A percentile compares a stretch with the other conserved stretches of the same genome.
Evolutionary conservation across 768 basidiomycete genomes (phyloP).

Genomic region (Gloeostereum incarnatum): DNA sequence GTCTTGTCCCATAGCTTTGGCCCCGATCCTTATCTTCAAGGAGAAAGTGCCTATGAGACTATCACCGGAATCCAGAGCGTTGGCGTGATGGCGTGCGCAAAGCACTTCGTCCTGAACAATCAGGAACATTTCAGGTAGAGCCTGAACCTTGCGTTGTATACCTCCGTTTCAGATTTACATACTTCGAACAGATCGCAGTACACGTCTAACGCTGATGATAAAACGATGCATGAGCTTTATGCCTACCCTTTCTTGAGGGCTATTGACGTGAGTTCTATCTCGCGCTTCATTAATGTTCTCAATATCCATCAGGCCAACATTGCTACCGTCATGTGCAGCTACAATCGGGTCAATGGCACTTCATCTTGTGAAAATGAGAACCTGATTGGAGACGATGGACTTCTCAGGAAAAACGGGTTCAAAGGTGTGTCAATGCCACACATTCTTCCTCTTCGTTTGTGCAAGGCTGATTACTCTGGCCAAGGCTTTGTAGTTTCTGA

Average conservation of each 20-base stretch:
- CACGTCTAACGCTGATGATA: conserved; percentile 42
- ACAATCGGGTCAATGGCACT: conserved; percentile 48
- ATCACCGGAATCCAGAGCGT: conserved; percentile 49
- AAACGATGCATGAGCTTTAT: conserved; percentile 46
- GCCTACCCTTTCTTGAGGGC: conserved; percentile 40
- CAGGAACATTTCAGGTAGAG: conserved; percentile 48
- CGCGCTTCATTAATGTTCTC: not conserved
- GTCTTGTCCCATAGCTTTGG: conserved; percentile 39
- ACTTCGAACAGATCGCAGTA: conserved; percentile 17
- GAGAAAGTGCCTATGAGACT: conserved; percentile 51
- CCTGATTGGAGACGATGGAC: conserved; percentile 30
- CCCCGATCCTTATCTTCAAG: conserved; percentile 55
- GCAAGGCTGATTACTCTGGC: not conserved
- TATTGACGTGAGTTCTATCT: conserved; percentile 27
- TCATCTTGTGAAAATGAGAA: conserved; percentile 55
- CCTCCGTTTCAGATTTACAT: not conserved
- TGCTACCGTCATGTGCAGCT: conserved; percentile 40
- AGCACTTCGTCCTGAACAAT: conserved; percentile 41
- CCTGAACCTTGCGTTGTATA: not conserved
- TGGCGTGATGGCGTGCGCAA: conserved; percentile 52
- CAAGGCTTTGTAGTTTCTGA: conserved; percentile 38
- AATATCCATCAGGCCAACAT: conserved; percentile 30
- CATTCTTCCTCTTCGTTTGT: not conserved
- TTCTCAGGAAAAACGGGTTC: conserved; percentile 31
- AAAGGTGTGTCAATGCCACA: conserved; percentile 20